phyloP scores from a whole-genome alignment of 495 filamentous ascomycete genomes.

The Aspergillus olivimuriae region DNA sequence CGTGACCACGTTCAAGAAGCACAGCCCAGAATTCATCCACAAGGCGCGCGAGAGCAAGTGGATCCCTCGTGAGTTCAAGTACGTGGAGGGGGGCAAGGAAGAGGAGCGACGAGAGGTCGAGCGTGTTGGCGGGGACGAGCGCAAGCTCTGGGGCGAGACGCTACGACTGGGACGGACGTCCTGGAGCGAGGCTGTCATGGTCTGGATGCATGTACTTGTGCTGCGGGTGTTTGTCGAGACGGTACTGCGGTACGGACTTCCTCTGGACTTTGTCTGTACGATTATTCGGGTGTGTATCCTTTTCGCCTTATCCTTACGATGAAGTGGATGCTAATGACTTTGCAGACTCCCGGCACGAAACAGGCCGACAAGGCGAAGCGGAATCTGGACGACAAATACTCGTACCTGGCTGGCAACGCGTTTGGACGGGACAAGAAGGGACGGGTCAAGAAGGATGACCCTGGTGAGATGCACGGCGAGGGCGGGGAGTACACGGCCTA shows the following conservation, averaged over 20 bases:
- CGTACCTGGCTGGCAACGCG: conserved; percentile 90
- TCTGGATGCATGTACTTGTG: conserved; percentile 86
- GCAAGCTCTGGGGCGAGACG: conserved; percentile 87
- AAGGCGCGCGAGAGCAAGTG: conserved; percentile 87
- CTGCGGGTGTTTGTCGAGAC: conserved; percentile 96
- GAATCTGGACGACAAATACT: conserved; percentile 77
- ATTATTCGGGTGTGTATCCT: conserved; percentile 65
- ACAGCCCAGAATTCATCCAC: conserved; percentile 75
- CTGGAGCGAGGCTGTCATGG: conserved; percentile 92
- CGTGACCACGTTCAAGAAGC: conserved; percentile 90
- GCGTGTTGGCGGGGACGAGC: conserved; percentile 69
- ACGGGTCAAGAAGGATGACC: conserved; percentile 81
- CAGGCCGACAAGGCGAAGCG: conserved; percentile 72
- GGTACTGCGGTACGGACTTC: conserved; percentile 87
- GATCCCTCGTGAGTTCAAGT: conserved; percentile 91
- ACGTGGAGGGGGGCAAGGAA: conserved; percentile 81
- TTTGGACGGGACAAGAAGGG: conserved; percentile 94
- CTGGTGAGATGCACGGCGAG: conserved; percentile 75
- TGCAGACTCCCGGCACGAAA: conserved; percentile 69
- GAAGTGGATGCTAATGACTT: conserved; percentile 1
- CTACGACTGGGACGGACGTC: conserved; percentile 75
- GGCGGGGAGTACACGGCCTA: conserved; percentile 86
- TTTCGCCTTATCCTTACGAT: not conserved
- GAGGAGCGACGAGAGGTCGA: conserved; percentile 81
- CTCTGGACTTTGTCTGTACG: conserved; percentile 78